These are phyloP conservation scores for Inosperma sp. DNA, from an alignment of 768 basidiomycete species.

Conservation along the genomic window DNA sequence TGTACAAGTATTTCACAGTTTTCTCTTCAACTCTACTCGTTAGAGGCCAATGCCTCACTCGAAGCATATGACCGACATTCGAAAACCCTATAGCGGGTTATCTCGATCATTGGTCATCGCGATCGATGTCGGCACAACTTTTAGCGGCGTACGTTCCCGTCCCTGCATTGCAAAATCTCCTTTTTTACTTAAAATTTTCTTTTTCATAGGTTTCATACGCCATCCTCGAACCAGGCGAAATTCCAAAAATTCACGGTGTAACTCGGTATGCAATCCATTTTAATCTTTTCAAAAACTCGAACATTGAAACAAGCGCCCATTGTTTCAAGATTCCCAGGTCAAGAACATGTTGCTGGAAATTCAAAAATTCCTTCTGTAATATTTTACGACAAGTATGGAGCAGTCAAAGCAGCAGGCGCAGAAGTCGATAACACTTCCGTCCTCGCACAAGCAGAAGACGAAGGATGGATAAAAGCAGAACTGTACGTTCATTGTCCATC, in stretches of 20 bases:
- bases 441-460: slow-evolving; percentile 66
- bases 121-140: slow-evolving; percentile 79
- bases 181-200: slow-evolving; percentile 10
- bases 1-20: not conserved
- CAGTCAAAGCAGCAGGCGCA: slow-evolving; percentile 68
- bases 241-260: slow-evolving; percentile 77
- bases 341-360: slow-evolving; percentile 82
- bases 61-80: slow-evolving; percentile 56
- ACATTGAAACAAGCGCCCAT: not conserved
- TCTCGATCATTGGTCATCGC: slow-evolving; percentile 68
- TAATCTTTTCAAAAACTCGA: not conserved
- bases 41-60: not conserved
- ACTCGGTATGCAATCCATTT: slow-evolving; percentile 49
- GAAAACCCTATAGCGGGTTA: slow-evolving; percentile 68
- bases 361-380: slow-evolving; percentile 78
- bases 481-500: slow-evolving; percentile 43
- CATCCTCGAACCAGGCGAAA: slow-evolving; percentile 74
- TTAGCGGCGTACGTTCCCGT: slow-evolving; percentile 55
- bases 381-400: slow-evolving; percentile 65
- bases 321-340: slow-evolving; percentile 64
- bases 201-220: slow-evolving; percentile 61
- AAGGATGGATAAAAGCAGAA: slow-evolving; percentile 71
- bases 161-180: slow-evolving; percentile 4
- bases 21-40: not conserved
- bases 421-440: slow-evolving; percentile 64